Evolutionary conservation across 2,329 filamentous ascomycete genomes (phyloP).

Genomic region (Botrytis deweyae): DNA sequence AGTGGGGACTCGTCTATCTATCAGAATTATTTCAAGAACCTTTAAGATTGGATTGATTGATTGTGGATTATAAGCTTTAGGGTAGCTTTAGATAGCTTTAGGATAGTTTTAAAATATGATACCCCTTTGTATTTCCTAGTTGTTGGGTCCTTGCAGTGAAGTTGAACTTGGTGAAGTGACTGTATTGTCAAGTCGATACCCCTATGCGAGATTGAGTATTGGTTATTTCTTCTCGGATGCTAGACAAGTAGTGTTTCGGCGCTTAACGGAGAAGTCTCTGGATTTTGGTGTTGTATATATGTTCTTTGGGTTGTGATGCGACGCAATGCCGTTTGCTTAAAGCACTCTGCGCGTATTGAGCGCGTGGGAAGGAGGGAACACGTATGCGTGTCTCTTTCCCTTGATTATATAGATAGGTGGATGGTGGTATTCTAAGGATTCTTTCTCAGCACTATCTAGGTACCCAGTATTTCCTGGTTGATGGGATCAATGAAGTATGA

Average conservation of each 20-base stretch:
- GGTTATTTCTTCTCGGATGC: not conserved
- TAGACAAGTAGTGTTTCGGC: not conserved
- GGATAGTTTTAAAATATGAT: slow-evolving; percentile 14
- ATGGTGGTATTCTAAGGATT: not conserved
- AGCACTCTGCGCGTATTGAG: too few relatives aligned
- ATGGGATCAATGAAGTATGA: too few relatives aligned
- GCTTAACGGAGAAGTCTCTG: not conserved
- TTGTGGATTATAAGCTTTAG: slow-evolving; percentile 2
- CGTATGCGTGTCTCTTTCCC: not conserved
- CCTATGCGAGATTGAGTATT: not conserved
- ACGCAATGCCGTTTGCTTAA: not conserved
- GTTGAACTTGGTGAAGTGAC: not conserved
- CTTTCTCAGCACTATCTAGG: too few relatives aligned
- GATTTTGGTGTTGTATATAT: not conserved
- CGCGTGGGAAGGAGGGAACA: not conserved
- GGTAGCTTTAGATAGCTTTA: slow-evolving; percentile 4
- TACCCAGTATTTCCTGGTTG: too few relatives aligned
- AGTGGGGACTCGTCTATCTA: not conserved
- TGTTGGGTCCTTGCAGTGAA: not conserved
- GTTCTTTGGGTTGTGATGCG: not conserved
- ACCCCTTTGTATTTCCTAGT: slow-evolving; percentile 13
- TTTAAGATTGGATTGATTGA: not conserved
- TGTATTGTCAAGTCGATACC: not conserved
- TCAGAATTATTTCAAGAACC: not conserved
- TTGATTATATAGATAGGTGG: not conserved